Base-by-base conservation (phyloP, 2,329 filamentous ascomycete species). In the Epichloe brachyelytri region DNA sequence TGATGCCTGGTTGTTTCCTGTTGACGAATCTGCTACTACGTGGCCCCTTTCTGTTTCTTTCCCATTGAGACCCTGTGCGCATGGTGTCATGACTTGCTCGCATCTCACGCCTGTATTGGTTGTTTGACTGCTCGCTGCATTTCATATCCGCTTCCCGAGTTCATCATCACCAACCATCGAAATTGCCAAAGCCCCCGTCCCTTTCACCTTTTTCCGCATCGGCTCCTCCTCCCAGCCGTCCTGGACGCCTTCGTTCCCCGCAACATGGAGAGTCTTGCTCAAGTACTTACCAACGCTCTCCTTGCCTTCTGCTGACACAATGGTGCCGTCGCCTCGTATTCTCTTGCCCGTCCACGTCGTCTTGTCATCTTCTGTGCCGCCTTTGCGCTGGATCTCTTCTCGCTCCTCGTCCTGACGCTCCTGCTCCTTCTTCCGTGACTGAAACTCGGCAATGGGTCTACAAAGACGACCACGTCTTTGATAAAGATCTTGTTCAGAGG, bases 311-410 rank as follows among this genome's bases (percentile, higher is more conserved):
- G 62, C 65, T 30, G 65, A 63, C 1, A 76, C 75, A 1, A 80
- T 72, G 0, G 74, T 79, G 1, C 82, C 85, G 60, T 85, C 80
- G 2, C 73, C 76, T 26, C 89, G 75, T 47, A 98, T 80, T 40
- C 90, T 75, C 71, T 97, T 98, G 3, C 93, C 93, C 3, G 93
- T 97, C 93, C 93, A 98, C 3, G 93, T 98, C 2, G 87, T 84
- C 63, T 80, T 81, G 60, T 97, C 89, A 62, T 96, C 91, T 50
- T 94, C 91, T 2, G 82, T 85, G 3, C 85, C 86, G 30, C 86
- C 88, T 50, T 74, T 71, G 51, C 72, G 71, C 61, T 74, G 73
- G 11, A 86, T 72, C 58, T 83, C 79, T 54, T 82, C 82, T 53
- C 78, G 77, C 50, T 77, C 71, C 52, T 75, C 73, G 38, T 77